These are phyloP conservation scores for Royoungia palumana DNA, from an alignment of 768 basidiomycete species.

Conservation along the genomic window DNA sequence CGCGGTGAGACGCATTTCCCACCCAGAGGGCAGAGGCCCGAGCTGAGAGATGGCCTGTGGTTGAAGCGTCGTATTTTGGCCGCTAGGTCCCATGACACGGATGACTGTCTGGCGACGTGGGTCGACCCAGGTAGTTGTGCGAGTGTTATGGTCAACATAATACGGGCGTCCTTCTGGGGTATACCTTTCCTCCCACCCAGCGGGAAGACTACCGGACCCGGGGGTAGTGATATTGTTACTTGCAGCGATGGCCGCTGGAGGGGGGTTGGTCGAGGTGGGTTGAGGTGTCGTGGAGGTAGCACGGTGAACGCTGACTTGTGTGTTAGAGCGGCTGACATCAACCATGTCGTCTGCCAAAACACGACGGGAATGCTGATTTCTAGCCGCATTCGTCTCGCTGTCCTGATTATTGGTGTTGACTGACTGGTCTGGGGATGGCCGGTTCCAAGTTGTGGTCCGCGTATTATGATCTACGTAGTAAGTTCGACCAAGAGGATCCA, in stretches of 20 bases:
- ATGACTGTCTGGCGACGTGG: constrained; percentile 95
- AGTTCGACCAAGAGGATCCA: constrained; percentile 91
- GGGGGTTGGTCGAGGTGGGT: constrained; percentile 31
- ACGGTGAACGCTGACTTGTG: constrained; percentile 39
- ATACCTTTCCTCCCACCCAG: constrained; percentile 99
- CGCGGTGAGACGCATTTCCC: constrained; percentile 99
- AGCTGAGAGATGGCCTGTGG: constrained; percentile 96
- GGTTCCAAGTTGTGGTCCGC: constrained; percentile 95
- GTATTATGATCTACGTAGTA: constrained; percentile 99
- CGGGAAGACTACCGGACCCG: constrained; percentile 84
- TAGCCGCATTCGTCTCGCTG: constrained; percentile 78
- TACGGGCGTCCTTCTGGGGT: constrained; percentile 98
- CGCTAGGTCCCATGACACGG: constrained; percentile 93
- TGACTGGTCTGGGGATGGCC: constrained; percentile 76
- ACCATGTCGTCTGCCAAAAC: constrained; percentile 82
- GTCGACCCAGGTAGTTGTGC: constrained; percentile 99
- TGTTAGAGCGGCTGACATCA: constrained; percentile 57
- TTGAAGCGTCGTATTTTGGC: constrained; percentile 83
- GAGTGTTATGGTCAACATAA: constrained; percentile 99
- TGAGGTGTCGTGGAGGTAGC: constrained; percentile 34
- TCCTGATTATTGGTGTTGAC: constrained; percentile 70
- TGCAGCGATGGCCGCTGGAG: constrained; percentile 49
- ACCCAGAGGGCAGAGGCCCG: constrained; percentile 94
- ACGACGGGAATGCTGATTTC: constrained; percentile 82
- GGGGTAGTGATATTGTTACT: constrained; percentile 54